Conservation (phyloP, 1,284 basidiomycete species). For the Rhizoctonia solani region DNA sequence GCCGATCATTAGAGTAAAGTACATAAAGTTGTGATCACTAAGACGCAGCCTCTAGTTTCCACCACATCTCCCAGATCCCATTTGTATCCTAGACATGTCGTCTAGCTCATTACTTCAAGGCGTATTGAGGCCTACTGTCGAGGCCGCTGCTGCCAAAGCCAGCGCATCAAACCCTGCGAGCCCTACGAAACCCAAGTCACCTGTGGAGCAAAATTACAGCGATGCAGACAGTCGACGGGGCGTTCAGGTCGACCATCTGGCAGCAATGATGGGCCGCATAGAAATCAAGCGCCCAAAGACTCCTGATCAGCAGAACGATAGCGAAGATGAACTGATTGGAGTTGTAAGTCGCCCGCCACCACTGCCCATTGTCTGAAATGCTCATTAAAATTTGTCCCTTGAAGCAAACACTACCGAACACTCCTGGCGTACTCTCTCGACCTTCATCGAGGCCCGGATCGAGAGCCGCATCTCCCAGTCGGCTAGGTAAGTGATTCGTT, state of each 20-base stretch:
- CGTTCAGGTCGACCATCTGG: slow-evolving; percentile 8
- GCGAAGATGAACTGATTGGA: slow-evolving; percentile 73
- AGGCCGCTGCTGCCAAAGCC: slow-evolving; percentile 54
- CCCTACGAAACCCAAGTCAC: slow-evolving; percentile 42
- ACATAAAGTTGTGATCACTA: slow-evolving; percentile 5
- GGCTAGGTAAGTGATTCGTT: slow-evolving; percentile 49
- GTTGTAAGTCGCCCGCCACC: slow-evolving; percentile 57
- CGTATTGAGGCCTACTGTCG: slow-evolving; percentile 63
- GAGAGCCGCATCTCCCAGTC: slow-evolving; percentile 64
- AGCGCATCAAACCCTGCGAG: slow-evolving; percentile 53
- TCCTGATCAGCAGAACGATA: slow-evolving; percentile 51
- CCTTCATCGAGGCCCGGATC: slow-evolving; percentile 47
- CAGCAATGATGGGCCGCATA: slow-evolving; percentile 32
- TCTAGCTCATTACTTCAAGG: slow-evolving; percentile 60
- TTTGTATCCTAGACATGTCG: slow-evolving; percentile 10
- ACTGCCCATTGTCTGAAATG: slow-evolving; percentile 1
- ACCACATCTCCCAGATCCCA: neutral
- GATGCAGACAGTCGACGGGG: slow-evolving; percentile 17
- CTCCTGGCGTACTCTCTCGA: slow-evolving; percentile 52
- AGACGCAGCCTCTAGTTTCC: neutral
- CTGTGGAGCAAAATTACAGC: slow-evolving; percentile 26
- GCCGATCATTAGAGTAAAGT: neutral
- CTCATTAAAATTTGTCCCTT: neutral
- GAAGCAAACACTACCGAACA: slow-evolving; percentile 70
- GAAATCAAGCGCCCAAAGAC: slow-evolving; percentile 41